phyloP scores from a whole-genome alignment of 2,329 filamentous ascomycete genomes.

The Diaporthe batatas region DNA sequence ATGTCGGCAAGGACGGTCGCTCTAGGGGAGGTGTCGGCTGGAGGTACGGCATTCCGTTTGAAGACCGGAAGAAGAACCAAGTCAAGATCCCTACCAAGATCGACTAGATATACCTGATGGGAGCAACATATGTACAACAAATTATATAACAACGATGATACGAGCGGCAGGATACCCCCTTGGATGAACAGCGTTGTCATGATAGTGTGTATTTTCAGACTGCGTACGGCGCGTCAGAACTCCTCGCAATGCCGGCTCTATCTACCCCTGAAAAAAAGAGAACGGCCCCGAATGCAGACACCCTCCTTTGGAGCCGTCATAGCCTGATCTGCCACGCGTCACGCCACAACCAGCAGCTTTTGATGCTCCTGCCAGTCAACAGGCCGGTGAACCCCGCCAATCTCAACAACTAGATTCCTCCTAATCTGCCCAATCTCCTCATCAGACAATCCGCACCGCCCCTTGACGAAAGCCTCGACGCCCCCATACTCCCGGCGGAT shows the following conservation, averaged over 20 bases:
- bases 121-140: background rate
- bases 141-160: slow-evolving; percentile 46
- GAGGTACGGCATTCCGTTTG: slow-evolving; percentile 73
- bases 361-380: slow-evolving; percentile 49
- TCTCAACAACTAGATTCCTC: slow-evolving; percentile 60
- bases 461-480: slow-evolving; percentile 72
- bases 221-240: background rate
- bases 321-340: slow-evolving; percentile 37
- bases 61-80: slow-evolving; percentile 73
- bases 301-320: background rate
- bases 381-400: slow-evolving; percentile 41
- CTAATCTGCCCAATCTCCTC: slow-evolving; percentile 67
- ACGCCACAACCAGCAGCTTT: slow-evolving; percentile 42
- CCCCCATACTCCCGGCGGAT: slow-evolving; percentile 73
- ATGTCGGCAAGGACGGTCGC: slow-evolving; percentile 67
- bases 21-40: slow-evolving; percentile 67
- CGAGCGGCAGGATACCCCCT: background rate
- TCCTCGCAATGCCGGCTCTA: slow-evolving; percentile 1
- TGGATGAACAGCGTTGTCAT: background rate
- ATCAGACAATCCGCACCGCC: slow-evolving; percentile 68
- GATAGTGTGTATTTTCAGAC: background rate
- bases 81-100: slow-evolving; percentile 77
- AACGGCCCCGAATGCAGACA: background rate
- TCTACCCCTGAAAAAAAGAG: background rate
- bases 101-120: slow-evolving; percentile 45